phyloP scores from a whole-genome alignment of 352 stramenopile species.

The Phytophthora parvispora region DNA sequence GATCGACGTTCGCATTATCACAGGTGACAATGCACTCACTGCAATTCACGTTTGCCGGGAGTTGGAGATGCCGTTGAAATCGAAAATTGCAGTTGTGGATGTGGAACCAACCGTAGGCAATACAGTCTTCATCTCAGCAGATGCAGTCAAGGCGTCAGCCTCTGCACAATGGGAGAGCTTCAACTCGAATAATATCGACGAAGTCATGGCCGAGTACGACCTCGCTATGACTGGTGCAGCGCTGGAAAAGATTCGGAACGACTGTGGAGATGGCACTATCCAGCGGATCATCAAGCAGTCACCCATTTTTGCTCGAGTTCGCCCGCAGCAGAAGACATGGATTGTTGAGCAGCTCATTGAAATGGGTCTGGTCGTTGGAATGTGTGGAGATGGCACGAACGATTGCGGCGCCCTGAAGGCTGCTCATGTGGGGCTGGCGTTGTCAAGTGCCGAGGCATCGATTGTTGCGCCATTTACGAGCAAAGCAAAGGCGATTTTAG shows the following conservation, averaged over 20 bases:
- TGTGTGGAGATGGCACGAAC: conserved; percentile 79
- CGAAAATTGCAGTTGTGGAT: conserved; percentile 52
- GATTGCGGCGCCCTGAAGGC: conserved; percentile 89
- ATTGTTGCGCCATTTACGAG: conserved; percentile 92
- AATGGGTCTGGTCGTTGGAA: conserved; percentile 47
- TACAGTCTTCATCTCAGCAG: conserved; percentile 43
- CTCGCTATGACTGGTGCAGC: conserved; percentile 64
- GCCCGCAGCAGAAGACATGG: conserved; percentile 64
- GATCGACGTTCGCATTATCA: conserved; percentile 78
- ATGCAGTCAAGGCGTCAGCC: conserved; percentile 32
- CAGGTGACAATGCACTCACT: conserved; percentile 67
- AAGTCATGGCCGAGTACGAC: conserved; percentile 37
- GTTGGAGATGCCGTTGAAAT: conserved; percentile 52
- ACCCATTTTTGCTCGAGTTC: conserved; percentile 68
- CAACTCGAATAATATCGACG: conserved; percentile 34
- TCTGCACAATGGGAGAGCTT: conserved; percentile 33
- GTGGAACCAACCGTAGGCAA: conserved; percentile 23
- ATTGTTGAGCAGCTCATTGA: conserved; percentile 71
- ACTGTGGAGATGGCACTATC: conserved; percentile 46
- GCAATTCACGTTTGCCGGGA: conserved; percentile 54
- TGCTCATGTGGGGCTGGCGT: conserved; percentile 88
- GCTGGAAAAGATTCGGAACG: conserved; percentile 42
- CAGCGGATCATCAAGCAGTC: conserved; percentile 48
- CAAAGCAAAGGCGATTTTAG: conserved; percentile 79
- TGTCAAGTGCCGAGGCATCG: conserved; percentile 87